These are phyloP conservation scores for Boehmeria nivea DNA, from an alignment of 306 rosid genomes.

Conservation along the genomic window DNA sequence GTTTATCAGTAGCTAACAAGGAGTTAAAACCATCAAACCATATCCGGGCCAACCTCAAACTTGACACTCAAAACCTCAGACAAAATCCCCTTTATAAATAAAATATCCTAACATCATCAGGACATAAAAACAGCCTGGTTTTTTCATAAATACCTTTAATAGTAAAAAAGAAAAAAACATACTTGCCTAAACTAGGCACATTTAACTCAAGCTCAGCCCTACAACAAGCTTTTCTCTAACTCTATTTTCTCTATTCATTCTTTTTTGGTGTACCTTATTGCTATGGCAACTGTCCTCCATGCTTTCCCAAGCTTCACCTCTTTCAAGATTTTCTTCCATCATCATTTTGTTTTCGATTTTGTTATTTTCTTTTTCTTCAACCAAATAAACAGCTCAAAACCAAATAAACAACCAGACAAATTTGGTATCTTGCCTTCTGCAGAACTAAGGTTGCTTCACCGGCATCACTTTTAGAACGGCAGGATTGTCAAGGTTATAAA, in stretches of 20 bases:
- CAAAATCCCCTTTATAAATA: constrained; percentile 14
- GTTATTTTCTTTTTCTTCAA: constrained; percentile 9
- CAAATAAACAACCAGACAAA: constrained; percentile 16
- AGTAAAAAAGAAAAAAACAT: constrained; percentile 20
- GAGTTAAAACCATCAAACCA: too few relatives aligned
- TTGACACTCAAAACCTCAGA: background rate
- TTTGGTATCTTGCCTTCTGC: constrained; percentile 20
- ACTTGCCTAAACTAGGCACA: constrained; percentile 28
- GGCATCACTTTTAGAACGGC: constrained; percentile 24
- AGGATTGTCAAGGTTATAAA: constrained; percentile 17
- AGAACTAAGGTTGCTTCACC: constrained; percentile 7
- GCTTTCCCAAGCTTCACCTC: constrained; percentile 22
- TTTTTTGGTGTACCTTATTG: constrained; percentile 18
- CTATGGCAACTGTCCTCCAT: constrained; percentile 6
- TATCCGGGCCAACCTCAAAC: background rate
- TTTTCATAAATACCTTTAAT: constrained; percentile 23
- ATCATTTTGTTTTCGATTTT: background rate
- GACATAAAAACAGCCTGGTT: constrained; percentile 57
- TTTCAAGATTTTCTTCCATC: constrained; percentile 11
- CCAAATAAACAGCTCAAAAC: background rate
- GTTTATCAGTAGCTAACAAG: too few relatives aligned
- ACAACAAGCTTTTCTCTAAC: constrained; percentile 32
- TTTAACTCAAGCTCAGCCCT: constrained; percentile 28
- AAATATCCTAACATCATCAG: constrained; percentile 33
- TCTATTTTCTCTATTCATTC: constrained; percentile 28